Evolutionary conservation across 345 rosid genomes (phyloP).

Genomic region (Salix udensis): DNA sequence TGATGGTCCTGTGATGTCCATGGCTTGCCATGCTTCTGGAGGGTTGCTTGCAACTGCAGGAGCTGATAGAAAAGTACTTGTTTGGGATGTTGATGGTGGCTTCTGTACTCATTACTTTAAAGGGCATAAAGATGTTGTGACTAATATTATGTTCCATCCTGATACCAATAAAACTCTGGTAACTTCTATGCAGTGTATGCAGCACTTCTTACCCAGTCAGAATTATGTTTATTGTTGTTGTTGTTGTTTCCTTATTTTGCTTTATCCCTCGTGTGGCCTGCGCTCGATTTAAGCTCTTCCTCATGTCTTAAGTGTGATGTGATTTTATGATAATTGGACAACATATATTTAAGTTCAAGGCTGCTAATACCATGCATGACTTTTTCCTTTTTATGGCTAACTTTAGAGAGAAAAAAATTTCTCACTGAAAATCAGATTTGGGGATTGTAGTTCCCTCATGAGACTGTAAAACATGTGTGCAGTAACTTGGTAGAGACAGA

Average conservation of each 20-base stretch:
- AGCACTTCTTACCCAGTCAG: background rate
- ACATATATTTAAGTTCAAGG: background rate
- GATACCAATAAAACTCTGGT: conserved; percentile 57
- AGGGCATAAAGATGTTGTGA: conserved; percentile 88
- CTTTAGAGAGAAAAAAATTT: background rate
- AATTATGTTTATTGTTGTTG: background rate
- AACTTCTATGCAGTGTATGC: conserved; percentile 24
- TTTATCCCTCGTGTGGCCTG: too few species aligned
- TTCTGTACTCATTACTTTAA: conserved; percentile 91
- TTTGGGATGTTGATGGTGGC: conserved; percentile 99
- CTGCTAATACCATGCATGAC: background rate
- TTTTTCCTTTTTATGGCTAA: background rate
- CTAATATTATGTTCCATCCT: conserved; percentile 77
- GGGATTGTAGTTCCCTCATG: background rate
- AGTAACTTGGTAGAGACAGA: background rate
- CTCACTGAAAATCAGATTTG: background rate
- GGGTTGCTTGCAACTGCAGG: conserved; percentile 95
- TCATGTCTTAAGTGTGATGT: background rate
- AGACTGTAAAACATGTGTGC: background rate
- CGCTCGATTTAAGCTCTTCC: background rate
- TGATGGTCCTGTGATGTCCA: conserved; percentile 86
- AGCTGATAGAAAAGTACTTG: conserved; percentile 93
- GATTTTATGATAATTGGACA: background rate
- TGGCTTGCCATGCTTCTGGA: conserved; percentile 92
- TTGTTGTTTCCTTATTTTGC: too few species aligned